Base-by-base conservation (phyloP, 108 stramenopile genomes). In the Nitzschia inconspicua region DNA sequence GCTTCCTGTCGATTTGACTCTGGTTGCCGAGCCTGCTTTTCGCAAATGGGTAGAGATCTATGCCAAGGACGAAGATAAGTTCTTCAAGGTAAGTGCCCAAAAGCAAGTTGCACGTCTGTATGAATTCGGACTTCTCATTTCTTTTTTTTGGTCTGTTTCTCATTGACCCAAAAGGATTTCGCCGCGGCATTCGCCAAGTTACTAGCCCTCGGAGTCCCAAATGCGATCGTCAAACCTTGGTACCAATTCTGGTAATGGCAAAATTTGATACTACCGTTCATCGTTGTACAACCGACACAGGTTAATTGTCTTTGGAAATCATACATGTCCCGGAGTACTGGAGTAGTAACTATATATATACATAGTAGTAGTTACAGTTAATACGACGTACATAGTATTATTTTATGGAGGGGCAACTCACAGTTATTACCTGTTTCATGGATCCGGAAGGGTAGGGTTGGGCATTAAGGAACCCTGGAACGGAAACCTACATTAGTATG, bases 51-150 rank as follows among this genome's bases (percentile, higher is more conserved):
- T 96, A 8, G 85, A 87, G 53, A n/a, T 83, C 1, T 98, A 97
- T 74, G 95, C 92, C 35, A 93, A 93, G 63, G 89, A 97, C 60
- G 97, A 96, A 71, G 86, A 93, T 49, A 57, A 68, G 0, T 95
- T 95, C 63, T 91, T 89, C 72, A 85, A 68, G 41, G 36, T 32
- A 18, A 26, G 24, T 52, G 46, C 18, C 7, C 11, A 46, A 8
- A 19, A 1, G 44, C 1, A 14, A 25, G 8, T 4, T 46, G 1
- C 1, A 46, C 1, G 5, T 25, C 23, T 46, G 19, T 16, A 19
- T 7, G 16, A 47, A 16, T 16, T 47, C 46, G 8, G 8, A 13
- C 13, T 7, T 47, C 16, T 47, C 46, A 8, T 13, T 24, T 48
- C 3, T 48, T 7, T 5, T 3, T 25, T 48, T 8, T 2, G 8